Base-by-base conservation (phyloP, 495 filamentous ascomycete genomes). In the Cudoniella acicularis region DNA sequence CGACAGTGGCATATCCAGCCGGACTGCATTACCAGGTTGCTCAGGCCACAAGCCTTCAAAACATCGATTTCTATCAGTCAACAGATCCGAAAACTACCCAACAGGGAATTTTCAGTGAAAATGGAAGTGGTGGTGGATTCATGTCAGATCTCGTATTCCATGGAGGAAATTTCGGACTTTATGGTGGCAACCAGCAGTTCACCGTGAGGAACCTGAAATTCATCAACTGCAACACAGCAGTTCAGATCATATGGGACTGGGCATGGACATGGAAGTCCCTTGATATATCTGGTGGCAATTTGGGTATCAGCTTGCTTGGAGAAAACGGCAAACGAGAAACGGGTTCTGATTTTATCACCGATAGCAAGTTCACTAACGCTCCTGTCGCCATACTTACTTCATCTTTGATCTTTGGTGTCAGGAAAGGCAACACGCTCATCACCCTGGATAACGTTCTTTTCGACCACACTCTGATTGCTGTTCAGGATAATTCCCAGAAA, bases 1-100 rank as follows among this genome's bases (percentile, higher is more conserved):
- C 81, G 17, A 79, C 73, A 13, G 82, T 88, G 79, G 85, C 87
- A 10, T 61, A 36, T 36, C 4, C 24, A 3, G 20, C 49, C 6
- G 18, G 43, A 4, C 4, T 47, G 9, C 49, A 51, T 27, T 51
- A 21, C 10, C 49, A 51, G 17, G 49, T 51, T 8, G 49, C 49
- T 4, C 49, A 51, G 17, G 49, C 49, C 6, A 51, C 49, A 22
- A 51, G 49, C 24, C 6, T 51, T 22, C 49, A 51, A 21, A 21
- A 51, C 8, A 21, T 51, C 13, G 8, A 51, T 24, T 10, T 51
- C 22, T 36, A 6, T 13, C 13, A 36, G 30, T 36, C 30, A 36
- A 36, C 13, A 36, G 30, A 36, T 4, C 30, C 4, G 30, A 36
- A 6, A 36, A 36, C 4, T 36, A 4, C 30, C 30, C 4, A 4